Evolutionary conservation across 306 rosid species (phyloP).

Genomic region (Pterocarpus macrocarpus): DNA sequence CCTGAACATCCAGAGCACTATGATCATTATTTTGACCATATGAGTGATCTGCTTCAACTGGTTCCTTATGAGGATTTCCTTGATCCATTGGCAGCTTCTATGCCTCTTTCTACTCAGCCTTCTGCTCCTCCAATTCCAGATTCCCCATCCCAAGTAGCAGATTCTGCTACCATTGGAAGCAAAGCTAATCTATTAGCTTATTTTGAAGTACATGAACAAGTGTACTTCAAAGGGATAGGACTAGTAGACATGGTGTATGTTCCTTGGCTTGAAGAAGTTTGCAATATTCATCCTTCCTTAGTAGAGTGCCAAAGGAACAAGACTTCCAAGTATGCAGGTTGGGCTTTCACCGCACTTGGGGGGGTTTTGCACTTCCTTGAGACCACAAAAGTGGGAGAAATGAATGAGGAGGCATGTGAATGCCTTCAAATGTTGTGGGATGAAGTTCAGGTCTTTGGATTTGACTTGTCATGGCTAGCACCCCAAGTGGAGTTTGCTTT

Average conservation of each 20-base stretch:
- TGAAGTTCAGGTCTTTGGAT: slow-evolving; percentile 45
- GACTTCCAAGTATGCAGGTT: slow-evolving; percentile 18
- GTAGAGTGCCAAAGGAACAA: slow-evolving; percentile 37
- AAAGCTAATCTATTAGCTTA: not conserved
- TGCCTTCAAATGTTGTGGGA: slow-evolving; percentile 42
- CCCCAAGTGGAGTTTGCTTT: slow-evolving; percentile 46
- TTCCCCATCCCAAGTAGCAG: not conserved
- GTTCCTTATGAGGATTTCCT: not conserved
- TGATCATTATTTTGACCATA: not conserved
- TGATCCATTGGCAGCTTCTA: not conserved
- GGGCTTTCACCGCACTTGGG: slow-evolving; percentile 47
- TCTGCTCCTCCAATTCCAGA: slow-evolving; percentile 43
- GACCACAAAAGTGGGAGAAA: slow-evolving; percentile 30
- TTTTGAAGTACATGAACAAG: not conserved
- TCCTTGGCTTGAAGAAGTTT: slow-evolving; percentile 31
- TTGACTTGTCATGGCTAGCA: slow-evolving; percentile 49
- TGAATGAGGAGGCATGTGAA: slow-evolving; percentile 36
- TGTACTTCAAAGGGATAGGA: not conserved
- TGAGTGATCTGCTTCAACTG: not conserved
- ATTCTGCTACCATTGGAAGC: not conserved
- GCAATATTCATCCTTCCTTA: slow-evolving; percentile 8
- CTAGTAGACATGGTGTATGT: not conserved
- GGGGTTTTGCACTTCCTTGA: slow-evolving; percentile 37
- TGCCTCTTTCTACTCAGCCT: slow-evolving; percentile 7
- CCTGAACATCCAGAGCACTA: not conserved